Conservation (phyloP, 2,329 filamentous ascomycete species). For the Fusarium liriodendri region DNA sequence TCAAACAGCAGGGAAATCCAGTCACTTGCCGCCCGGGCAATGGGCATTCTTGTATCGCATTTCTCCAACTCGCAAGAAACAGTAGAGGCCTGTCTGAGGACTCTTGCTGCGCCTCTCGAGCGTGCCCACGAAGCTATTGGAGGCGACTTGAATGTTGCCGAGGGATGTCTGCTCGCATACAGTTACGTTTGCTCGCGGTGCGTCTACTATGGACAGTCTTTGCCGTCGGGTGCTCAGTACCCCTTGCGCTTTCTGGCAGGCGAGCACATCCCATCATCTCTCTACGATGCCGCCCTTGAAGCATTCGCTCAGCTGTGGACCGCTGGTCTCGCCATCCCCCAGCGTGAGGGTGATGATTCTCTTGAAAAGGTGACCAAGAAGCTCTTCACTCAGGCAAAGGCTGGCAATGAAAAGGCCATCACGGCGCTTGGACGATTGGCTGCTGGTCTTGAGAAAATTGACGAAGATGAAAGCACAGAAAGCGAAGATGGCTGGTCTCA, state of each 20-base stretch:
- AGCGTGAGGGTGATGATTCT: constrained; percentile 43
- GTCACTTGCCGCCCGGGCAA: constrained; percentile 72
- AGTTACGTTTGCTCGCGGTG: constrained; percentile 57
- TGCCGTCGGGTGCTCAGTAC: constrained; percentile 44
- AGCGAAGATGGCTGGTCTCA: constrained; percentile 48
- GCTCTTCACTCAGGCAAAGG: constrained; percentile 76
- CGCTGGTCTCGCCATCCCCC: constrained; percentile 54
- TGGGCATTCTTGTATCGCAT: constrained; percentile 83
- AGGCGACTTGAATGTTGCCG: constrained; percentile 56
- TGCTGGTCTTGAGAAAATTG: constrained; percentile 64
- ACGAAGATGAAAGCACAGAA: constrained; percentile 17
- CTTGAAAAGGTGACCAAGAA: constrained; percentile 66
- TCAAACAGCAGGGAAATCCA: constrained; percentile 80
- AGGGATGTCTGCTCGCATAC: constrained; percentile 60
- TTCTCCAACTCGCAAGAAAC: constrained; percentile 53
- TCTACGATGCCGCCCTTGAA: constrained; percentile 59
- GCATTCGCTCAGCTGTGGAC: constrained; percentile 60
- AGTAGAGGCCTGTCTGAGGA: constrained; percentile 41
- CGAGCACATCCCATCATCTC: constrained; percentile 46
- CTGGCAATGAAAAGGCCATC: constrained; percentile 85
- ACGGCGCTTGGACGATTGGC: constrained; percentile 82
- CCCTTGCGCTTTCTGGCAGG: constrained; percentile 49
- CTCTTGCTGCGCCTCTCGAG: constrained; percentile 58
- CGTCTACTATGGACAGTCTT: constrained; percentile 55
- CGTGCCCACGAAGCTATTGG: constrained; percentile 56